A percentile compares a stretch with the other conserved stretches of the same genome.
These are phyloP conservation scores for Populus nigra DNA, from an alignment of 345 rosid genomes.

Conservation along the genomic window DNA sequence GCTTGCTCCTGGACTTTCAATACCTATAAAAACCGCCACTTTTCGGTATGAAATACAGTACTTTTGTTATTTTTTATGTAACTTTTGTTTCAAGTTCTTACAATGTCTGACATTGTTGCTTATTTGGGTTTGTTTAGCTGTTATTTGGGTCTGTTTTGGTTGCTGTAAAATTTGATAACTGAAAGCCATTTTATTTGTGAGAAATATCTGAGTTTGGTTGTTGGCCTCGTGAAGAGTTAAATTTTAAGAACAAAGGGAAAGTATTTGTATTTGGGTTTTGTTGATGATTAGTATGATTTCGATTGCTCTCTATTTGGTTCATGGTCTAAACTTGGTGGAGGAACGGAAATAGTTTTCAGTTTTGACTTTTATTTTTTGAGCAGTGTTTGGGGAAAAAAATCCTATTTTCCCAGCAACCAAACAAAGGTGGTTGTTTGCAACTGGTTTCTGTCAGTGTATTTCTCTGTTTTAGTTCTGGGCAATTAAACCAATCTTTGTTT, in stretches of 20 bases:
- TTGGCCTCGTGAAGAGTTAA: no score
- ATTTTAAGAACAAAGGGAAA: no score
- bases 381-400: no score
- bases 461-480: background rate
- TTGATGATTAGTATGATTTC: no score
- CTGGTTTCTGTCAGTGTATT: background rate
- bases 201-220: no score
- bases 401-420: background rate
- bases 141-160: no score
- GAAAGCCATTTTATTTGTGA: no score
- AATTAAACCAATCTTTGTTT: background rate
- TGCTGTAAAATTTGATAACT: no score
- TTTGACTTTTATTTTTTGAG: background rate
- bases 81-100: background rate
- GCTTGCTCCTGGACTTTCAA: conserved; percentile 84
- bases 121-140: background rate
- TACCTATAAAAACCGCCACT: conserved; percentile 73
- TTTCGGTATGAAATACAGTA: conserved; percentile 44
- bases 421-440: background rate
- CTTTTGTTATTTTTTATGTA: background rate
- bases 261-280: no score
- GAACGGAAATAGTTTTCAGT: background rate
- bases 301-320: no score
- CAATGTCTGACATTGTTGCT: background rate
- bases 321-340: background rate